These are phyloP conservation scores for Nematocida minor DNA, from an alignment of 371 early-diverging fungal species.

Conservation along the genomic window DNA sequence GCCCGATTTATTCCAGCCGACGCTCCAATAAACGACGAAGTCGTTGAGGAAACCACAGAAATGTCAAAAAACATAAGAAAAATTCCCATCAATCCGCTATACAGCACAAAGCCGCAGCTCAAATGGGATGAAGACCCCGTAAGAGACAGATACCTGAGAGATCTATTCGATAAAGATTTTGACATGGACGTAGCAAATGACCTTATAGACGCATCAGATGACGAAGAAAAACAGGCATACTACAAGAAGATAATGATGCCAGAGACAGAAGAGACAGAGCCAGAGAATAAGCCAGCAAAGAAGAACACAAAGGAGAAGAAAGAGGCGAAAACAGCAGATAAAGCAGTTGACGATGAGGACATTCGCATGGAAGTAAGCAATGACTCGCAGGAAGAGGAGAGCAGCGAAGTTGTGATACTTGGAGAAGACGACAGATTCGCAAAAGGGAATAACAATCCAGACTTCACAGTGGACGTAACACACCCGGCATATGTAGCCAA, in stretches of 20 bases:
- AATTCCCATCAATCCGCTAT: constrained; percentile 77
- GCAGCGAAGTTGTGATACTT: not conserved
- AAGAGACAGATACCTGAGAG: constrained; percentile 17
- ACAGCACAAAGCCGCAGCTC: constrained; percentile 79
- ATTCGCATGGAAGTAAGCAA: not conserved
- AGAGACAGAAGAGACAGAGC: not conserved
- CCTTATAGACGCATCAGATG: constrained; percentile 35
- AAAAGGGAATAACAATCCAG: constrained; percentile 37
- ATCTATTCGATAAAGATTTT: constrained; percentile 10
- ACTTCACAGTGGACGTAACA: constrained; percentile 33
- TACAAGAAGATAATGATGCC: constrained; percentile 7
- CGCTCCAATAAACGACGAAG: constrained; percentile 73
- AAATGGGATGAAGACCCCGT: constrained; percentile 82
- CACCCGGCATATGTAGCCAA: constrained; percentile 28
- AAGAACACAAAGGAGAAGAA: not conserved
- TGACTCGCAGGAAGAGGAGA: not conserved
- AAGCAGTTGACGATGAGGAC: constrained; percentile 32
- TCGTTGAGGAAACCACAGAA: constrained; percentile 4
- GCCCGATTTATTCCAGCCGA: constrained; percentile 87
- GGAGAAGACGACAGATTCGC: constrained; percentile 16
- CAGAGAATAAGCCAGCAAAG: not conserved
- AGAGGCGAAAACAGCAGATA: not conserved
- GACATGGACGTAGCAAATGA: constrained; percentile 29
- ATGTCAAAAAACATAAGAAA: constrained; percentile 53
- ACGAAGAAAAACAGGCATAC: constrained; percentile 32